Conservation (phyloP, 768 basidiomycete genomes). For the Pisolithus microcarpus region DNA sequence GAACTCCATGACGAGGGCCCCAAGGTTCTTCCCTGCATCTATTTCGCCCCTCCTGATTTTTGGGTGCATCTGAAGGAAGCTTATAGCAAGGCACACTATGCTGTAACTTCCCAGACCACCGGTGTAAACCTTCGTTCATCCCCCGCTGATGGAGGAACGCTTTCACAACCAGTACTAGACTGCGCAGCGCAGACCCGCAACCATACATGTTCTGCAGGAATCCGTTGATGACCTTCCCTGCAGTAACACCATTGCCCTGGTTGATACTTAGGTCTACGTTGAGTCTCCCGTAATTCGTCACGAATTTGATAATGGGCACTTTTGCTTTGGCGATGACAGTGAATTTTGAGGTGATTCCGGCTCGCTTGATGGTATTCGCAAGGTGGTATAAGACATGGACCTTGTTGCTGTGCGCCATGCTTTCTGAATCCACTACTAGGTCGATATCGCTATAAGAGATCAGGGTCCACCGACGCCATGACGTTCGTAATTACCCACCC, state of each 20-base stretch:
- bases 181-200: slow-evolving; percentile 62
- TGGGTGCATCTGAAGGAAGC: slow-evolving; percentile 96
- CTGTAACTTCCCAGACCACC: slow-evolving; percentile 93
- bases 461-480: slow-evolving; percentile 5
- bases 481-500: slow-evolving; percentile 51
- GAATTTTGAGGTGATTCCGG: slow-evolving; percentile 70
- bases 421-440: slow-evolving; percentile 75
- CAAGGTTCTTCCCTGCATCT: slow-evolving; percentile 79
- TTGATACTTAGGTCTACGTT: slow-evolving; percentile 93
- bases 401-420: slow-evolving; percentile 67
- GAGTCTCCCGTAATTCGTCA: slow-evolving; percentile 72
- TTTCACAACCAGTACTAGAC: slow-evolving; percentile 84
- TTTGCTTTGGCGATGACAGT: slow-evolving; percentile 89
- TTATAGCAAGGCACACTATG: slow-evolving; percentile 88
- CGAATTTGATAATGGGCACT: slow-evolving; percentile 96
- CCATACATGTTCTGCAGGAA: slow-evolving; percentile 60
- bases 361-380: slow-evolving; percentile 68
- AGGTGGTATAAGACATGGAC: slow-evolving; percentile 66
- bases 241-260: slow-evolving; percentile 75
- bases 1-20: slow-evolving; percentile 93
- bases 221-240: slow-evolving; percentile 72
- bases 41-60: slow-evolving; percentile 87
- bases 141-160: slow-evolving; percentile 81
- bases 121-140: slow-evolving; percentile 97
- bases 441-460: slow-evolving; percentile 76